Evolutionary conservation across 2,329 filamentous ascomycete genomes (phyloP), one percentile per base, ranked within the genome.

Genomic region (Fusarium luffae): DNA sequence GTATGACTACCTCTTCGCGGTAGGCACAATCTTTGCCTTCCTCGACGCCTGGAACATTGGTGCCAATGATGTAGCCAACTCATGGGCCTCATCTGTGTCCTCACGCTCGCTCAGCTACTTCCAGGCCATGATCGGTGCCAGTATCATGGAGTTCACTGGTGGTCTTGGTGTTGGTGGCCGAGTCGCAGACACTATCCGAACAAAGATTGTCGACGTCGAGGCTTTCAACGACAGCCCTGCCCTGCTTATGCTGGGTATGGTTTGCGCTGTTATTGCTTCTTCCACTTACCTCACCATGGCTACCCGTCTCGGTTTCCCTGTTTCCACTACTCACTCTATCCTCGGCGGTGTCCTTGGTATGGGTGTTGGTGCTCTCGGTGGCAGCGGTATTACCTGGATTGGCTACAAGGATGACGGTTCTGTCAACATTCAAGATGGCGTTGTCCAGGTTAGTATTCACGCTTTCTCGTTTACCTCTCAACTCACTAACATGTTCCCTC

Each of bases 41-140:
- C 85, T 91, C 42, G 89, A 90, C 76, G 88, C 88, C 55, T 91
- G 86, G 86, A 90, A 90, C 75, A 90, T 89, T 69, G 88, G 87
- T 83, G 77, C 63, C 67, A 75, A 89, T 80, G 91, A 93, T 90
- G 90, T 93, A 63, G 90, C 91, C 79, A 93, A 93, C 82, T 87
- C 90, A 3, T 93, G 89, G 88, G 90, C 90, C n/a, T 92, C 89
- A 34, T 90, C 88, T 69, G 91, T 93, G 62, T 91, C 89, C 3
- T 92, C 90, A 5, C 84, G 90, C 41, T 92, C 90, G 62, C 78
- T 91, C 43, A 85, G 86, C 19, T 86, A 89, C 76, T 66, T 85
- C 55, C 88, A 90, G 77, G 88, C 86, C 69, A 88, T 88, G 86
- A 69, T 85, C 14, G 79, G 88, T 28, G 87, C 85, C 40, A 83